A percentile compares a stretch with the other conserved stretches of the same genome.
Evolutionary conservation across 2,329 filamentous ascomycete species (phyloP).

Genomic region (Zarea fungicola): DNA sequence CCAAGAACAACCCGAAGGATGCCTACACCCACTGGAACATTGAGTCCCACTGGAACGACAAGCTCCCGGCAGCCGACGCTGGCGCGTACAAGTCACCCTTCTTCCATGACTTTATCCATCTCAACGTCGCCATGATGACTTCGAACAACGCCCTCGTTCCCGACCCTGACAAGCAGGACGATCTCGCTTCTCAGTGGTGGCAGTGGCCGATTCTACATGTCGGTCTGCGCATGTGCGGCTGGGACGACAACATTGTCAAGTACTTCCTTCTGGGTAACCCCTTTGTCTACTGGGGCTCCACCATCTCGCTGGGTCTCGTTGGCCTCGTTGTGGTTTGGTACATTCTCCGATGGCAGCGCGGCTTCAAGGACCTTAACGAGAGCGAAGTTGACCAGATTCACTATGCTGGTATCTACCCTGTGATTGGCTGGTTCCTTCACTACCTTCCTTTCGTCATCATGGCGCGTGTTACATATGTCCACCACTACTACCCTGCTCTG

Average conservation of each 20-base stretch:
- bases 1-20: constrained; percentile 86
- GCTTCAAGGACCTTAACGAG: constrained; percentile 75
- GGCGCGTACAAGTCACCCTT: constrained; percentile 95
- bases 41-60: constrained; percentile 90
- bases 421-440: constrained; percentile 92
- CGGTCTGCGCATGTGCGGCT: constrained; percentile 96
- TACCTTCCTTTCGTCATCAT: constrained; percentile 95
- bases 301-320: constrained; percentile 69
- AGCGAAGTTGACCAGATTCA: constrained; percentile 89
- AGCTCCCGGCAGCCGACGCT: constrained; percentile 80
- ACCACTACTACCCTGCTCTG: constrained; percentile 97
- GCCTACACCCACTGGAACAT: constrained; percentile 99
- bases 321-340: constrained; percentile 75
- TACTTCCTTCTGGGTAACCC: constrained; percentile 99
- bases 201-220: constrained; percentile 97
- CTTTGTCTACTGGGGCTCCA: constrained; percentile 91
- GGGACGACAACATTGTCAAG: constrained; percentile 93
- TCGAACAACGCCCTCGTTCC: constrained; percentile 98
- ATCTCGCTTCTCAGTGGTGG: constrained; percentile 94
- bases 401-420: constrained; percentile 85
- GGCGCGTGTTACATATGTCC: constrained; percentile 97
- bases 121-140: constrained; percentile 99
- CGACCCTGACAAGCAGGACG: constrained; percentile 97
- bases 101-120: constrained; percentile 92
- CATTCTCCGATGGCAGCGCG: constrained; percentile 89